phyloP scores from a whole-genome alignment of 148 eudicot species.

The Persicaria tinctoria region DNA sequence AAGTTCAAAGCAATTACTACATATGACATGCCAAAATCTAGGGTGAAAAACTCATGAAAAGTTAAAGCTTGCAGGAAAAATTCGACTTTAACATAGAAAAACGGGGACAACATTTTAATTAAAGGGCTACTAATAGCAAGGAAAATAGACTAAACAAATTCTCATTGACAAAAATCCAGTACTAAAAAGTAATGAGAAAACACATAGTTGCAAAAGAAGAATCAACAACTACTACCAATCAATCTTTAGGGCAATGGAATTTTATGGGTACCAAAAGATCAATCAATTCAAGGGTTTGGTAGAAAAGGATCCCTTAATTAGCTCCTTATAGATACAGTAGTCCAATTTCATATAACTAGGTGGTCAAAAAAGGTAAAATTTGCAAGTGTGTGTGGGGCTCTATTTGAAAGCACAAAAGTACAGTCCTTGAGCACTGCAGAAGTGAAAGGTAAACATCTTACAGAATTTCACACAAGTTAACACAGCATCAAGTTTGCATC shows the following conservation, averaged over 20 bases:
- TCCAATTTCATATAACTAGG: not conserved
- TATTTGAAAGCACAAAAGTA: constrained; percentile 1
- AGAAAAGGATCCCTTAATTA: not conserved
- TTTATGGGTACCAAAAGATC: not conserved
- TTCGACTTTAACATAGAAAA: not conserved
- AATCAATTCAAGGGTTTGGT: not conserved
- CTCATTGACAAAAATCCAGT: not conserved
- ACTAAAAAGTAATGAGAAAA: not conserved
- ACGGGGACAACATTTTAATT: not conserved
- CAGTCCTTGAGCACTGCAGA: not conserved
- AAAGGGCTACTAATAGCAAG: no score
- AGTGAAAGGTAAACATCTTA: constrained; percentile 3
- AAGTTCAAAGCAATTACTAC: not conserved
- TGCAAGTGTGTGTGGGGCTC: not conserved
- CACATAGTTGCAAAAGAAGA: not conserved
- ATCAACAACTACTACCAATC: not conserved
- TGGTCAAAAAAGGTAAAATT: not conserved
- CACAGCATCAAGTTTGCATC: not conserved
- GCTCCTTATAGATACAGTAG: not conserved
- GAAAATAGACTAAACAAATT: not conserved
- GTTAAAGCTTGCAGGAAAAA: not conserved
- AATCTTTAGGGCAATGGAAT: not conserved
- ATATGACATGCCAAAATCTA: not conserved
- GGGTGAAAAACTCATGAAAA: no score
- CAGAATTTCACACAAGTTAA: not conserved